These are phyloP conservation scores for Termitomyces sp. DNA, from an alignment of 768 basidiomycete species.

Conservation along the genomic window DNA sequence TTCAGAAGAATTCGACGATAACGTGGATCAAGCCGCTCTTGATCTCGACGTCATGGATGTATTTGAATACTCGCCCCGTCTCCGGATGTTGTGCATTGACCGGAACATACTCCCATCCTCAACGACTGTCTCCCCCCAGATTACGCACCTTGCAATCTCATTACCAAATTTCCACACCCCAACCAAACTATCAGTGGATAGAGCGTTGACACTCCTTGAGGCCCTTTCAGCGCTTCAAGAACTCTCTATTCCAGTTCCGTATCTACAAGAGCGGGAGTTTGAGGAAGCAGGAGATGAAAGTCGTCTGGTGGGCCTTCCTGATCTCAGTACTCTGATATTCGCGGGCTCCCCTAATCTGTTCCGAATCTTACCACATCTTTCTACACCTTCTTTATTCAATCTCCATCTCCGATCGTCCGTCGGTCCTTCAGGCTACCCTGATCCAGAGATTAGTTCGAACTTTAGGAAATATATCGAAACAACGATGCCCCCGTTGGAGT, in stretches of 20 bases:
- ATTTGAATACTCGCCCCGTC: slow-evolving; percentile 29
- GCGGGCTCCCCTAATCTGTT: slow-evolving; percentile 26
- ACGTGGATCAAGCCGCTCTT: slow-evolving; percentile 12
- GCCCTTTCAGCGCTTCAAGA: slow-evolving; percentile 35
- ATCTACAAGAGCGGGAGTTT: slow-evolving; percentile 25
- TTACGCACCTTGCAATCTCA: slow-evolving; percentile 31
- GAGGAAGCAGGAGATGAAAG: slow-evolving; percentile 13
- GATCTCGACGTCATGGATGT: slow-evolving; percentile 26
- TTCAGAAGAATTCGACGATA: slow-evolving; percentile 25
- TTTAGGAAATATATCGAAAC: slow-evolving; percentile 17
- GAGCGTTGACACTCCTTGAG: slow-evolving; percentile 30
- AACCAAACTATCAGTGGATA: slow-evolving; percentile 21
- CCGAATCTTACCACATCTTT: slow-evolving; percentile 25
- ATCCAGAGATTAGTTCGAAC: slow-evolving; percentile 26
- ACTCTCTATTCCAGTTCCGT: slow-evolving; percentile 36
- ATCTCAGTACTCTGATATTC: slow-evolving; percentile 25
- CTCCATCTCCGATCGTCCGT: slow-evolving; percentile 40
- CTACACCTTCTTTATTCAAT: slow-evolving; percentile 29
- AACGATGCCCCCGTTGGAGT: slow-evolving; percentile 26
- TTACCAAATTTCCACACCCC: slow-evolving; percentile 21
- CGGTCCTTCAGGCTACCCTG: slow-evolving; percentile 26
- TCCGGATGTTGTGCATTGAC: slow-evolving; percentile 29
- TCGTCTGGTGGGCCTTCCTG: slow-evolving; percentile 18
- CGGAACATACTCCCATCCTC: slow-evolving; percentile 32
- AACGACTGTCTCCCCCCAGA: slow-evolving; percentile 27